Evolutionary conservation across 164 flowering plant species (phyloP).

Genomic region (Sextonia rubra): DNA sequence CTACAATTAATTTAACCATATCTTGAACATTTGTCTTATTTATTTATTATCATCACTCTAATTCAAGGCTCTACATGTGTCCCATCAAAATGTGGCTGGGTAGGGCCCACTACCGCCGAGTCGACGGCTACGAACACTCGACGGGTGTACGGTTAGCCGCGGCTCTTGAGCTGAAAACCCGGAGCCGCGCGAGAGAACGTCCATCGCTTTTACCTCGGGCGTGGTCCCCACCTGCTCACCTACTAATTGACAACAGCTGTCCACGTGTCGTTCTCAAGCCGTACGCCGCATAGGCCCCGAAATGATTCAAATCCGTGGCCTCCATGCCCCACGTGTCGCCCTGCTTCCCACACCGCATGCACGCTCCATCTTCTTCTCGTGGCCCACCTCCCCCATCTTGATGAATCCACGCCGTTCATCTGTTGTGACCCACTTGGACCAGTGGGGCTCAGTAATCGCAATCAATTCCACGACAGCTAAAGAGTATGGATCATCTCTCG

Average conservation of each 20-base stretch:
- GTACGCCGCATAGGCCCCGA: not conserved
- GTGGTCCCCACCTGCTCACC: not conserved
- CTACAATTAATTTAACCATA: too few species aligned
- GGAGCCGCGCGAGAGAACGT: not conserved
- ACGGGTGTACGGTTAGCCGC: not conserved
- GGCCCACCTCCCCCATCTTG: too few species aligned
- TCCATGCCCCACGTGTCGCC: conserved; percentile 2
- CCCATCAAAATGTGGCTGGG: not conserved
- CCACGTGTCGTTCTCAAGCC: not conserved
- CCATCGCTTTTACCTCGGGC: not conserved
- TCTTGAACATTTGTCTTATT: too few species aligned
- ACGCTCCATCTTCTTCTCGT: not conserved
- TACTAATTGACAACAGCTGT: not conserved
- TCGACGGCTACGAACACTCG: not conserved
- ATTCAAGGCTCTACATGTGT: too few species aligned
- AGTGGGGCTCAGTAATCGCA: too few species aligned
- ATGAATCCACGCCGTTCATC: too few species aligned
- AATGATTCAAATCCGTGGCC: not conserved
- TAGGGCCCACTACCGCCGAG: not conserved
- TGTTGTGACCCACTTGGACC: too few species aligned
- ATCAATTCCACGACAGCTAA: too few species aligned
- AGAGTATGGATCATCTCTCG: too few species aligned
- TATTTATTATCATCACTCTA: too few species aligned
- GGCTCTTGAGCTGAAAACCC: not conserved
- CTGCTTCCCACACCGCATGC: conserved; percentile 3